Percentiles rank a stretch among this genome's conserved stretches.
These are phyloP conservation scores for Penicillium italicum DNA, from an alignment of 2,329 filamentous ascomycete species.

Conservation along the genomic window DNA sequence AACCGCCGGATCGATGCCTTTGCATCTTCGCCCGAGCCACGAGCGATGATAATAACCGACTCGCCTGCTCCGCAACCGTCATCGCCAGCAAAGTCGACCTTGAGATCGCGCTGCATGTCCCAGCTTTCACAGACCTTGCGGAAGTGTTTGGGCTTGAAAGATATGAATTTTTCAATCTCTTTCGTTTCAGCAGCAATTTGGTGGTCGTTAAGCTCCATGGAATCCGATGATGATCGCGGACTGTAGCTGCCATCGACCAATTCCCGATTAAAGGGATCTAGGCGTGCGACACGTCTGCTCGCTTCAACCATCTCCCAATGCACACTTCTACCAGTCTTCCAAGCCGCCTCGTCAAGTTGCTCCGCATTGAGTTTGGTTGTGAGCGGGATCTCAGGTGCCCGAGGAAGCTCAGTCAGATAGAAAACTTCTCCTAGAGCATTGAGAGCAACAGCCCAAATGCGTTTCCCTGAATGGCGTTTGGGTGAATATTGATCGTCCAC, in stretches of 20 bases:
- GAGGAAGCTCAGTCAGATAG: slow-evolving; percentile 71
- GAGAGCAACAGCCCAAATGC: slow-evolving; percentile 87
- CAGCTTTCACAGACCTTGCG: slow-evolving; percentile 74
- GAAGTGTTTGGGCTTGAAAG: slow-evolving; percentile 72
- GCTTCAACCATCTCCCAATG: slow-evolving; percentile 78
- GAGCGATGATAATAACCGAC: slow-evolving; percentile 68
- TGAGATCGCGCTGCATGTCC: slow-evolving; percentile 83
- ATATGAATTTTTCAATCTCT: slow-evolving; percentile 75
- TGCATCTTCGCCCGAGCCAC: slow-evolving; percentile 62
- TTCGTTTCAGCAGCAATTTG: slow-evolving; percentile 73
- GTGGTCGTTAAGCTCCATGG: slow-evolving; percentile 65
- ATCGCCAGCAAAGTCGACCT: slow-evolving; percentile 84
- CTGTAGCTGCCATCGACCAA: slow-evolving; percentile 71
- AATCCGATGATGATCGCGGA: slow-evolving; percentile 71
- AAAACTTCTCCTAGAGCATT: slow-evolving; percentile 92
- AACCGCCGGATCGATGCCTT: slow-evolving; percentile 55
- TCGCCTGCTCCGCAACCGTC: slow-evolving; percentile 75
- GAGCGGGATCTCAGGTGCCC: slow-evolving; percentile 48
- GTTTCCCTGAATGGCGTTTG: slow-evolving; percentile 64
- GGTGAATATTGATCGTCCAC: slow-evolving; percentile 78
- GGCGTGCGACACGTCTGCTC: slow-evolving; percentile 67
- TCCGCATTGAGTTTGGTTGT: slow-evolving; percentile 42
- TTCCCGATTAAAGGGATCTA: slow-evolving; percentile 69
- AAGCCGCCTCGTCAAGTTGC: slow-evolving; percentile 64
- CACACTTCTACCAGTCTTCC: slow-evolving; percentile 73